Base-by-base conservation (phyloP, 352 stramenopile genomes). In the Phytophthora cajani region DNA sequence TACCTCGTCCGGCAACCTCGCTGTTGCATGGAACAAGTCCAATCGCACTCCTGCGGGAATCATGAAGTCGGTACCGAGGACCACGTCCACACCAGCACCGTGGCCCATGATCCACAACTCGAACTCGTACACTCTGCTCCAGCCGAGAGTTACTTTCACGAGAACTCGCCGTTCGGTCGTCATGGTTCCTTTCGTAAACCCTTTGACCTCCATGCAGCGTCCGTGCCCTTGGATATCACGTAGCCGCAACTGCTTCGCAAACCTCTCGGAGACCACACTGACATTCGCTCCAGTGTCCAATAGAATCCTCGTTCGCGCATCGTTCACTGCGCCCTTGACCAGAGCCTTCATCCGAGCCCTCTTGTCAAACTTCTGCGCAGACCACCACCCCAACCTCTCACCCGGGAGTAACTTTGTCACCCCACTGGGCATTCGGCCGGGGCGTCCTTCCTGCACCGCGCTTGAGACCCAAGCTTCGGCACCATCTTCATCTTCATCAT, bases 361-460 rank as follows among this genome's bases (percentile, higher is more conserved):
- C 30, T 23, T 4, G 25, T 54, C 57, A 9, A 30, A 63, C 25
- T 19, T 27, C 25, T 64, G 17, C 2, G 44, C n/a, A 17, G 44
- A 56, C 58, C 58, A 64, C 42, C 58, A 64, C 30, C 58, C 44
- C n/a, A 27, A 9, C 10, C 58, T 21, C 12, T 64, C 58, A 1
- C 46, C 58, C 17, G 44, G 46, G 1, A 27, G 21, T 12, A 56
- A 21, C 12, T 49, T 56, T n/a, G n/a, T n/a, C n/a, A n/a, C n/a
- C n/a, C n/a, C n/a, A n/a, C n/a, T n/a, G n/a, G n/a, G n/a, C n/a
- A n/a, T n/a, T n/a, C n/a, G n/a, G n/a, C n/a, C n/a, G n/a, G n/a
- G n/a, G n/a, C n/a, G n/a, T n/a, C n/a, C n/a, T n/a, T n/a, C n/a
- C n/a, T n/a, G n/a, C n/a, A n/a, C n/a, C n/a, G n/a, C n/a, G n/a